These are phyloP conservation scores for Alternaria angustiovoidea DNA, from an alignment of 2,329 filamentous ascomycete species.

Conservation along the genomic window DNA sequence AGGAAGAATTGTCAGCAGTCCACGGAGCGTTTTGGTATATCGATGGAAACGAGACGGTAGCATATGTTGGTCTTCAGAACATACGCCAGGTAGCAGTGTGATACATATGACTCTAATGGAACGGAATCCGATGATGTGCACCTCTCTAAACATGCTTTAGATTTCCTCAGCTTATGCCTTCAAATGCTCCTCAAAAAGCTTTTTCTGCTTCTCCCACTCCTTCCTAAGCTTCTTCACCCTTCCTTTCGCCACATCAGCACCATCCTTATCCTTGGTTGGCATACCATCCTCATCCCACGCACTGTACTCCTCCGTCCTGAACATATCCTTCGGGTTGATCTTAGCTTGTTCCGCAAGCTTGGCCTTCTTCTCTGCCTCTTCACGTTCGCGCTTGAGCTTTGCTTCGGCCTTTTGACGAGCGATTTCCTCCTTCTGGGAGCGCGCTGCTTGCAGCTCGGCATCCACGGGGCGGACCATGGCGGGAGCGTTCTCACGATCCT, in stretches of 20 bases:
- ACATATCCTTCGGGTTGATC: constrained; percentile 66
- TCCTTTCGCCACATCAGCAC: constrained; percentile 81
- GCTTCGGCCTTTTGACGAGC: constrained; percentile 55
- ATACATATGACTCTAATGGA: too few species aligned
- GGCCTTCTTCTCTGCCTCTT: constrained; percentile 64
- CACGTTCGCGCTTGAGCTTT: constrained; percentile 64
- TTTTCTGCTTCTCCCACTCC: constrained; percentile 91
- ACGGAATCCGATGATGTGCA: background rate
- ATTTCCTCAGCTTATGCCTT: background rate
- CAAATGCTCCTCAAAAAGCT: constrained; percentile 68
- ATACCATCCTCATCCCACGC: constrained; percentile 86
- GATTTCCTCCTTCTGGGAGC: constrained; percentile 62
- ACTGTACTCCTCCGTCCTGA: constrained; percentile 68
- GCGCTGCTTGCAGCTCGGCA: constrained; percentile 61
- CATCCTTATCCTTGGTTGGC: constrained; percentile 78
- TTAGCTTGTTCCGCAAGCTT: constrained; percentile 65
- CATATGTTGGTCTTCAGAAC: too few species aligned
- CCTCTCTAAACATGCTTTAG: background rate
- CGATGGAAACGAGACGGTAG: too few species aligned
- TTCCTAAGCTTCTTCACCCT: constrained; percentile 84
- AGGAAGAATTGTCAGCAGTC: too few species aligned
- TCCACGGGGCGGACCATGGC: constrained; percentile 77
- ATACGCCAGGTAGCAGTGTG: background rate
- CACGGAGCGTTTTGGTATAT: too few species aligned
- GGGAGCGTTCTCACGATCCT: constrained; percentile 76